Evolutionary conservation across 1,139 yeast species (phyloP).

Genomic region (Lodderomyces margitis): DNA sequence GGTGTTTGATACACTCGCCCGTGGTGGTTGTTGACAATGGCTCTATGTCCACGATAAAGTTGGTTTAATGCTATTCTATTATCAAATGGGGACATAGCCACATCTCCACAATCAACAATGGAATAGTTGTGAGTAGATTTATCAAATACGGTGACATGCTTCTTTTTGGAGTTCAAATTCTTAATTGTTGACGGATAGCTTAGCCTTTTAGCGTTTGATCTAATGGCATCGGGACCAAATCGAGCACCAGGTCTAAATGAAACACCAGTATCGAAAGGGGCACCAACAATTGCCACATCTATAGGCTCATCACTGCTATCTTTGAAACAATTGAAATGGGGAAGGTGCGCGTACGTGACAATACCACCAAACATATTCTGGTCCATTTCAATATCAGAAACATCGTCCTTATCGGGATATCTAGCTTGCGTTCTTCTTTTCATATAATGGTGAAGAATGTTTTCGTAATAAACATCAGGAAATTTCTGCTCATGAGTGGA

Average conservation of each 20-base stretch:
- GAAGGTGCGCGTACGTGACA: constrained; percentile 45
- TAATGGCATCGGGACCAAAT: constrained; percentile 49
- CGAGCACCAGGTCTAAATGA: constrained; percentile 51
- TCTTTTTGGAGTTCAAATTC: background rate
- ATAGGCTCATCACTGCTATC: constrained; percentile 17
- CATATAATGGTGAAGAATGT: constrained; percentile 12
- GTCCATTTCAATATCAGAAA: constrained; percentile 27
- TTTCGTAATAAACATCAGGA: constrained; percentile 8
- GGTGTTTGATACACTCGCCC: constrained; percentile 16
- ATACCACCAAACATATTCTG: constrained; percentile 41
- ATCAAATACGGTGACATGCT: constrained; percentile 18
- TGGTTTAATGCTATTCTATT: constrained; percentile 53
- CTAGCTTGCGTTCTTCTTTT: constrained; percentile 24
- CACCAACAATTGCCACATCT: constrained; percentile 52
- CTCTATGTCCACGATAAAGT: constrained; percentile 49
- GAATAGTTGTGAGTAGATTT: constrained; percentile 30
- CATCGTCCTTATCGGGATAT: constrained; percentile 38
- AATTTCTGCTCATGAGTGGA: constrained; percentile 5
- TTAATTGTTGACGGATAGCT: constrained; percentile 17
- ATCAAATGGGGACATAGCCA: constrained; percentile 56
- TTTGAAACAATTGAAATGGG: constrained; percentile 38
- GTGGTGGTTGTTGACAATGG: constrained; percentile 34
- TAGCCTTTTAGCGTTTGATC: constrained; percentile 40
- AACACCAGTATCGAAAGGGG: constrained; percentile 53
- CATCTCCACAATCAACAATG: constrained; percentile 55